A percentile compares a stretch with the other conserved stretches of the same genome.
Evolutionary conservation across 352 stramenopile genomes (phyloP).

Genomic region (Phytophthora pinifolia): DNA sequence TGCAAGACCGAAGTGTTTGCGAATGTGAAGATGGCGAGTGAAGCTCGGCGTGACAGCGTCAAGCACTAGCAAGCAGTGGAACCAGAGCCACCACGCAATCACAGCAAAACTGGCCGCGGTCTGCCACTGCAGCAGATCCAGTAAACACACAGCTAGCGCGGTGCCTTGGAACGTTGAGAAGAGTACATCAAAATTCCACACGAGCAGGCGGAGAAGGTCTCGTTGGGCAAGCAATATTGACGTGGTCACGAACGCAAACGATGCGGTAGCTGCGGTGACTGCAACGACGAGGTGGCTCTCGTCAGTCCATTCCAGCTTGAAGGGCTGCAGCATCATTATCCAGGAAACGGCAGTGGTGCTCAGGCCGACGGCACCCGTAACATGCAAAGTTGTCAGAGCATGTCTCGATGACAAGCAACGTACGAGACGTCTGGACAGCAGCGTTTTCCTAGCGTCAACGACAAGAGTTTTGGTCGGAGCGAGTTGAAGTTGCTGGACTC

Average conservation of each 20-base stretch:
- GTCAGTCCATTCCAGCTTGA: too few species aligned
- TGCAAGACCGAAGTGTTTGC: constrained; percentile 21
- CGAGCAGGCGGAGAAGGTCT: constrained; percentile 17
- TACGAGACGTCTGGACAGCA: background rate
- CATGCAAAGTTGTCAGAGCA: background rate
- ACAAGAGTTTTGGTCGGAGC: constrained; percentile 11
- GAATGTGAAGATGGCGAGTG: constrained; percentile 7
- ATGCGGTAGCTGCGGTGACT: too few species aligned
- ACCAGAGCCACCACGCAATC: constrained; percentile 47
- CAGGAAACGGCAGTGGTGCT: too few species aligned
- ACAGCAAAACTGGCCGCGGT: constrained; percentile 29
- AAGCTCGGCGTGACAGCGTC: constrained; percentile 46
- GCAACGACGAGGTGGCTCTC: background rate
- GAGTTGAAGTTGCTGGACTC: constrained; percentile 13
- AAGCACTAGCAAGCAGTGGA: constrained; percentile 46
- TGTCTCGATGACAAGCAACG: background rate
- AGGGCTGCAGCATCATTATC: too few species aligned
- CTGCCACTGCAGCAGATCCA: constrained; percentile 40
- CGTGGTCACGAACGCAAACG: too few species aligned
- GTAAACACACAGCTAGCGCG: constrained; percentile 25
- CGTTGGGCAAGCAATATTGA: constrained; percentile 23
- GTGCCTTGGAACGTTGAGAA: constrained; percentile 26
- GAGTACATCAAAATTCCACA: constrained; percentile 29
- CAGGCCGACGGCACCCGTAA: too few species aligned
- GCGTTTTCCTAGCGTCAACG: constrained; percentile 7